Evolutionary conservation across 1,284 basidiomycete genomes (phyloP).

Genomic region (Sphaerobolus stellatus): DNA sequence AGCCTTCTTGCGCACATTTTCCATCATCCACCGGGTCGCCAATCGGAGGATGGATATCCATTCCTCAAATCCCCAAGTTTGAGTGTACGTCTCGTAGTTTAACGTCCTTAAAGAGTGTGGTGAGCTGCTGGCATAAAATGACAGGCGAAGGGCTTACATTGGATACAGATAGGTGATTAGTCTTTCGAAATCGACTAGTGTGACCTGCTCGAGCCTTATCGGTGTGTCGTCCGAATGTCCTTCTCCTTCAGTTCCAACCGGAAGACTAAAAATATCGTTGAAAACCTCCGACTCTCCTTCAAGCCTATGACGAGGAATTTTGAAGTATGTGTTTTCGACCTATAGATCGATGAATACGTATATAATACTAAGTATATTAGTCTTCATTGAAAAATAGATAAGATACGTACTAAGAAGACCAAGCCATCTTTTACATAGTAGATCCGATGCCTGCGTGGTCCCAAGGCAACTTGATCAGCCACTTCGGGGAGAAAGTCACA

Average conservation of each 20-base stretch:
- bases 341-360: too few relatives aligned
- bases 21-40: neutral
- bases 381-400: too few relatives aligned
- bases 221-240: constrained; percentile 2
- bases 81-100: neutral
- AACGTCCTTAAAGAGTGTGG: neutral
- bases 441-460: too few relatives aligned
- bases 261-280: constrained; percentile 1
- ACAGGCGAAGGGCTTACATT: neutral
- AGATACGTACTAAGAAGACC: too few relatives aligned
- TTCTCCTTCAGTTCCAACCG: neutral
- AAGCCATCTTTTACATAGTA: too few relatives aligned
- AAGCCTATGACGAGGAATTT: constrained; percentile 2
- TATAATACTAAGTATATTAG: too few relatives aligned
- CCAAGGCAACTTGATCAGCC: too few relatives aligned
- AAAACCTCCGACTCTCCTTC: neutral
- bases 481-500: too few relatives aligned
- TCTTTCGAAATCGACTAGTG: constrained; percentile 5
- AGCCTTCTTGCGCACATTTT: neutral
- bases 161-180: constrained; percentile 8
- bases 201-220: constrained; percentile 1
- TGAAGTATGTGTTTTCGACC: constrained; percentile 9
- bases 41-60: neutral
- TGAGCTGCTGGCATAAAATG: neutral
- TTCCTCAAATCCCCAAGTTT: neutral